Conservation (phyloP, 169 alveolate genomes). For the Plasmodium cynomolgi region DNA sequence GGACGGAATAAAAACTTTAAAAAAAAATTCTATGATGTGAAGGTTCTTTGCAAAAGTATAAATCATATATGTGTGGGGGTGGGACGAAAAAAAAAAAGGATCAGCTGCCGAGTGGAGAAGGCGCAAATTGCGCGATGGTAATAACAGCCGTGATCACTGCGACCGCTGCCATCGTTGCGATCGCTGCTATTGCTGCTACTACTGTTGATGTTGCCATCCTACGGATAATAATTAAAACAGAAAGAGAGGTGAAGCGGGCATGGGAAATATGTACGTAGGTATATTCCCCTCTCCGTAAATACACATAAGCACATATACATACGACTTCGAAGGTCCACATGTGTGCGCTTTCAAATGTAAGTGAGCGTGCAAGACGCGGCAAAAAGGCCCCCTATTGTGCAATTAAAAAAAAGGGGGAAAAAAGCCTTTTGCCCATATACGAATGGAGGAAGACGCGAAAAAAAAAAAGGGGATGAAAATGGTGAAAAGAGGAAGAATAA, state of each 20-base stretch:
- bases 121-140: not conserved
- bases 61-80: not conserved
- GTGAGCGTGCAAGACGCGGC: not conserved
- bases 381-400: not conserved
- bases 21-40: conserved; percentile 13
- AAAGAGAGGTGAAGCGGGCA: not conserved
- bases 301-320: not conserved
- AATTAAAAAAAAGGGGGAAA: not conserved
- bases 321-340: not conserved
- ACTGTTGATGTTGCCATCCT: not conserved
- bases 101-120: not conserved
- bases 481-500: not conserved
- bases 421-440: not conserved
- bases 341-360: not conserved
- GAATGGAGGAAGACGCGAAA: not conserved
- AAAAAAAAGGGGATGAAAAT: not conserved
- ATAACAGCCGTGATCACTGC: not conserved
- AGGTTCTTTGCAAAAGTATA: not conserved
- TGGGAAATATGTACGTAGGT: not conserved
- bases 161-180: no score
- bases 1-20: conserved; percentile 16
- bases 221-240: not conserved
- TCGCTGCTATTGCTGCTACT: not conserved
- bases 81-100: not conserved
- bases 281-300: not conserved